Base-by-base conservation (phyloP, 2,329 filamentous ascomycete species). In the Trichoderma sp. region DNA sequence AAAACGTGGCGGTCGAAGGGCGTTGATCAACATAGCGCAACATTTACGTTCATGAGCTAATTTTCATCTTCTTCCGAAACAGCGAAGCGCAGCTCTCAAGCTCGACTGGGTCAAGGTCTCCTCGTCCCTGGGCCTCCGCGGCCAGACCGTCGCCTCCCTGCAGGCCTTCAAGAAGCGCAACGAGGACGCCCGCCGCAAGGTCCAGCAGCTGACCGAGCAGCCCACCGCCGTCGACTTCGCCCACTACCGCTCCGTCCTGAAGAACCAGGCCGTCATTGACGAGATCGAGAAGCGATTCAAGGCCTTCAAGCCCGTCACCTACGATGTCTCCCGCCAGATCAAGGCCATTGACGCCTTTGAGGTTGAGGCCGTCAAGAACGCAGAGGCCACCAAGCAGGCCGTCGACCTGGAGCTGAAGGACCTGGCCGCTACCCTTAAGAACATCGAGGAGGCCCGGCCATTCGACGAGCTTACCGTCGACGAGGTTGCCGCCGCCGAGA, bases 111-210 rank as follows among this genome's bases (percentile, higher is more conserved):
- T 92, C 88, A 97, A 97, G 89, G 92, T 99, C 84, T 93, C 93
- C 87, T 92, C 91, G 88, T 97, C 96, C 84, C 95, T 99, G 83
- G 96, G 96, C 86, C 95, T 99, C 86, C 94, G 94, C 86, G 97
- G 97, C 86, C 94, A 95, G 89, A 99, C 97, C 81, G 95, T 94
- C 81, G 88, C 93, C 82, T 93, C 96, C 78, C 95, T 99, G 78
- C 93, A 96, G 86, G 91, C 94, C 80, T 99, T 99, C 93, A 99
- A 99, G 92, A 97, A 98, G 92, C 95, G 97, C 89, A 98, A 98
- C 90, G 97, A 99, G 85, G 95, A 98, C 85, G 96, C 95, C 84
- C 95, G 96, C 88, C 96, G 97, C 89, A 96, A 96, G 88, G 90
- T 99, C 77, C 92, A 93, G 86, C 82, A 91, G 78, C 94, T 99